These are phyloP conservation scores for Nakazawaea ambrosiae DNA, from an alignment of 805 yeast genomes.

Conservation along the genomic window DNA sequence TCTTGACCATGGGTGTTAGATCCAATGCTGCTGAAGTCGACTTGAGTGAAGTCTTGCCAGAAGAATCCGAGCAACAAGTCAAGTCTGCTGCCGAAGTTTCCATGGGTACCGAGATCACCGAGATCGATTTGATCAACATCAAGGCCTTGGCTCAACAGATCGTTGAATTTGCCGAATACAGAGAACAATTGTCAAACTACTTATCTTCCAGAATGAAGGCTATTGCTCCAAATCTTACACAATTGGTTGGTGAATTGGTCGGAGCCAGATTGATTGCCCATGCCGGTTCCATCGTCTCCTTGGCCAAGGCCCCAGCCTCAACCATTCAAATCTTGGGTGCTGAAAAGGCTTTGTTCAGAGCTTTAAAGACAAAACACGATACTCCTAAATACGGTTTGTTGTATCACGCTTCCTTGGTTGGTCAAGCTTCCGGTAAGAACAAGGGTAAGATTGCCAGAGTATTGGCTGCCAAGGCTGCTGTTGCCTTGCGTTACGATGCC, in stretches of 20 bases:
- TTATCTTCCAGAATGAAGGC: constrained; percentile 95
- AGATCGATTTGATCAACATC: constrained; percentile 81
- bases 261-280: constrained; percentile 98
- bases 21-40: constrained; percentile 87
- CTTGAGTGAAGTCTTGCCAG: constrained; percentile 85
- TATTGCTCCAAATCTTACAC: constrained; percentile 95
- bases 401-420: constrained; percentile 94
- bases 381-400: constrained; percentile 97
- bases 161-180: constrained; percentile 90
- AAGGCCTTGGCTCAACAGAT: constrained; percentile 91
- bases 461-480: constrained; percentile 97
- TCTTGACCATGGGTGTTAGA: constrained; percentile 90
- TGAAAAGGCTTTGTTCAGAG: constrained; percentile 97
- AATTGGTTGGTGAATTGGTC: constrained; percentile 93
- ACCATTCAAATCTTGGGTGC: constrained; percentile 98
- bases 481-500: constrained; percentile 93
- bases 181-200: constrained; percentile 92
- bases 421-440: constrained; percentile 96
- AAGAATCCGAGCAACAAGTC: constrained; percentile 85
- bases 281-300: constrained; percentile 87
- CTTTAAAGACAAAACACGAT: constrained; percentile 96
- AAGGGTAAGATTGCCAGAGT: constrained; percentile 99
- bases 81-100: constrained; percentile 97
- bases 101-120: constrained; percentile 99
- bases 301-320: constrained; percentile 98